phyloP scores from a whole-genome alignment of 169 alveolate species.

The Babesia bovis region DNA sequence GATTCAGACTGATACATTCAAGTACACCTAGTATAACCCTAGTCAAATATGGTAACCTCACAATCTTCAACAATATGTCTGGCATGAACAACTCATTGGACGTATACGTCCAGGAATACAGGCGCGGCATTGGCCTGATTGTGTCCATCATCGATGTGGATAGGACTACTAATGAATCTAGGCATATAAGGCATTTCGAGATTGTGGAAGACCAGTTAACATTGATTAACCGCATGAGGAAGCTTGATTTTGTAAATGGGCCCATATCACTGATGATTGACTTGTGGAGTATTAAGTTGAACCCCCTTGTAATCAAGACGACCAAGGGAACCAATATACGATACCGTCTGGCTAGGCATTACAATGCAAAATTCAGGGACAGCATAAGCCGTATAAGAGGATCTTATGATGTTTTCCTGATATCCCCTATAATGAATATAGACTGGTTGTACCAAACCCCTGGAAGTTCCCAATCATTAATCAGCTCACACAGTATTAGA shows the following conservation, averaged over 20 bases:
- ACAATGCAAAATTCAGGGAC: neutral
- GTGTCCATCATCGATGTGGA: neutral
- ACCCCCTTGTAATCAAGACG: neutral
- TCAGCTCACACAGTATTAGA: neutral
- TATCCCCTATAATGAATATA: neutral
- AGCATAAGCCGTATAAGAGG: neutral
- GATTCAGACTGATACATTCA: neutral
- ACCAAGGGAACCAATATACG: neutral
- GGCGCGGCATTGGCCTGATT: neutral
- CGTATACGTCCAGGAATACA: neutral
- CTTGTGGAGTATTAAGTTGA: neutral
- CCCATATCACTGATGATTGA: neutral
- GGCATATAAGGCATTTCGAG: neutral
- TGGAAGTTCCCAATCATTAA: neutral
- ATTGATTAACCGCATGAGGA: neutral
- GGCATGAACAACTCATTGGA: neutral
- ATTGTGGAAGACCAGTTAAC: neutral
- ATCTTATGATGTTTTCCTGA: neutral
- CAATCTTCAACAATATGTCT: neutral
- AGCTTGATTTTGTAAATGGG: neutral
- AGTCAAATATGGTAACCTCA: neutral
- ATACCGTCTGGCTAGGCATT: neutral
- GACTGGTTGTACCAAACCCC: neutral
- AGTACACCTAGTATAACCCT: neutral
- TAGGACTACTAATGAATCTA: neutral